A percentile compares a stretch with the other conserved stretches of the same genome.
These are phyloP conservation scores for Huntiella omanensis DNA, from an alignment of 2,329 filamentous ascomycete species.

Conservation along the genomic window DNA sequence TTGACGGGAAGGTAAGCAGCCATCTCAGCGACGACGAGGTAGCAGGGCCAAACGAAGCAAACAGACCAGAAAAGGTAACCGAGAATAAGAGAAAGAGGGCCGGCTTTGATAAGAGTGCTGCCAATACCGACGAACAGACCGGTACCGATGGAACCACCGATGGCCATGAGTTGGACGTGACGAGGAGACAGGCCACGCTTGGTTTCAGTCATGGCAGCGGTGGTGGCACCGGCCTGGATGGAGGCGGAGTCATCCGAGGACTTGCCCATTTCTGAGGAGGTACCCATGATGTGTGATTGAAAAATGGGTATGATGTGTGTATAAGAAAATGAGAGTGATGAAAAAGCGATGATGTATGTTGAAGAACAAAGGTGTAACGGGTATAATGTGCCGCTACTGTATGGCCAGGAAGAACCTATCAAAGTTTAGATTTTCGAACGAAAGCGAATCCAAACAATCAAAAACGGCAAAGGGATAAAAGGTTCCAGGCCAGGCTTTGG, in stretches of 20 bases:
- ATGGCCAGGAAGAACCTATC: no score
- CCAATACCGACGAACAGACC: conserved; percentile 28
- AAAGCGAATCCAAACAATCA: background rate
- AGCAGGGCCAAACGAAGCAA: conserved; percentile 24
- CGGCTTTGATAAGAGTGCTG: conserved; percentile 22
- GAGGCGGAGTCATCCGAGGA: conserved; percentile 3
- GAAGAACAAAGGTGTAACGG: background rate
- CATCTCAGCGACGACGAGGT: conserved; percentile 36
- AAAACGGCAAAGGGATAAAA: background rate
- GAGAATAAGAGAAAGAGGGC: conserved; percentile 25
- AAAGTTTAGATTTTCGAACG: background rate
- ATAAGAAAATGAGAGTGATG: background rate
- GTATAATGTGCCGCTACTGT: no score
- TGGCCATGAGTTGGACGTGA: conserved; percentile 31
- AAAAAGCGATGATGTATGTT: background rate
- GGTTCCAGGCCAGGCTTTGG: background rate
- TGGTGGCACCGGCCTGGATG: conserved; percentile 4
- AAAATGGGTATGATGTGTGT: no score
- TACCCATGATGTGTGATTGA: conserved; percentile 2
- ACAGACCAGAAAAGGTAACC: conserved; percentile 27
- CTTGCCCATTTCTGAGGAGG: conserved; percentile 9
- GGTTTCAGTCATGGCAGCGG: conserved; percentile 5
- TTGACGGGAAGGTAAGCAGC: conserved; percentile 35
- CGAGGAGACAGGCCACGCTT: conserved; percentile 15
- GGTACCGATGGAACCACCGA: conserved; percentile 27